Percentiles rank a stretch among this genome's conserved stretches.
phyloP scores from a whole-genome alignment of 768 basidiomycete species.

The Pulveroboletus sp. region DNA sequence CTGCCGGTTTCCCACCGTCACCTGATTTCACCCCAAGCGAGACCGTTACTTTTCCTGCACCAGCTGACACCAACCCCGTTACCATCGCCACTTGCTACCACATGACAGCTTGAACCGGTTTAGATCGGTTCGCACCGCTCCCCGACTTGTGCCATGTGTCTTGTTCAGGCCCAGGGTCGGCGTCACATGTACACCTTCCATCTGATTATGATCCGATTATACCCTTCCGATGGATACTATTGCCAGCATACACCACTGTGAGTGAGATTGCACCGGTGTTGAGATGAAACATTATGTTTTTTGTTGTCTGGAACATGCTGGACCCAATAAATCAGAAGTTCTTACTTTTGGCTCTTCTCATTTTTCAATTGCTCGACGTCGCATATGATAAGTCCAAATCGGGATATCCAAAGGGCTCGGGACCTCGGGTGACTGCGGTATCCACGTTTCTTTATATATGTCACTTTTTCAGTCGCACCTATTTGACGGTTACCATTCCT shows the following conservation, averaged over 20 bases:
- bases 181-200: too few relatives aligned
- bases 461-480: background rate
- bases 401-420: background rate
- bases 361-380: too few relatives aligned
- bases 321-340: background rate
- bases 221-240: background rate
- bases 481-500: background rate
- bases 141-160: conserved; percentile 2
- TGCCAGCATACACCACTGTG: background rate
- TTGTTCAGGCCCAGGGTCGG: too few relatives aligned
- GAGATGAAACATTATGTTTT: background rate
- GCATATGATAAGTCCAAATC: background rate
- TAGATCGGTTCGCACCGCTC: conserved; percentile 5
- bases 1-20: background rate
- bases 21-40: background rate
- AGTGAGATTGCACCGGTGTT: background rate
- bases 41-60: too few relatives aligned
- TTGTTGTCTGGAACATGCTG: background rate
- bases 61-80: too few relatives aligned
- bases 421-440: too few relatives aligned
- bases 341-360: too few relatives aligned
- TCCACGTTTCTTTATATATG: background rate
- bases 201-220: background rate
- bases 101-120: conserved; percentile 2
- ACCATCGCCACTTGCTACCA: background rate